A percentile compares a stretch with the other conserved stretches of the same genome.
Evolutionary conservation across 2,329 filamentous ascomycete species (phyloP).

Genomic region (Penicillium oxalicum): DNA sequence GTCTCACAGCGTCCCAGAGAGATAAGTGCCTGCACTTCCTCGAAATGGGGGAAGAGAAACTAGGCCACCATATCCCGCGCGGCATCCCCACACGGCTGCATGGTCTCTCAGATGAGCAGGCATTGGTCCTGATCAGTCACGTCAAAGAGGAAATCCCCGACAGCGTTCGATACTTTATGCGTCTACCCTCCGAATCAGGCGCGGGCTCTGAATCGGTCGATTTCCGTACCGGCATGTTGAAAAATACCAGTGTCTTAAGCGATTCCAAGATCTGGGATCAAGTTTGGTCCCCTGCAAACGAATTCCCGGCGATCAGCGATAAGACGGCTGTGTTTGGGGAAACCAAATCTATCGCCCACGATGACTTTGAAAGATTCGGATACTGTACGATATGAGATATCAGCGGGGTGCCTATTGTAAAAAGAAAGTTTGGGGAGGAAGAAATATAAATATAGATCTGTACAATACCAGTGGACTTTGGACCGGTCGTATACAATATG

Average conservation of each 20-base stretch:
- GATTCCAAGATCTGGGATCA: conserved; percentile 23
- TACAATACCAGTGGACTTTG: no score
- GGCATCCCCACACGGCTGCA: conserved; percentile 18
- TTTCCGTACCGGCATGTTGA: conserved; percentile 28
- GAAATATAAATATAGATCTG: no score
- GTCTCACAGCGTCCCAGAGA: conserved; percentile 74
- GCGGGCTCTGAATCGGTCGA: conserved; percentile 21
- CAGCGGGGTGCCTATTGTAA: neutral
- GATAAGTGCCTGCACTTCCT: conserved; percentile 84
- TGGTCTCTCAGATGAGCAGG: conserved; percentile 66
- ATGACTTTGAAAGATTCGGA: neutral
- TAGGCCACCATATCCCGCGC: conserved; percentile 6
- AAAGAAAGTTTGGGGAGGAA: no score
- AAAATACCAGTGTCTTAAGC: conserved; percentile 15
- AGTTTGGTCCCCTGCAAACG: conserved; percentile 22
- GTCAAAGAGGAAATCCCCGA: conserved; percentile 83
- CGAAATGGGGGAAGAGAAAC: conserved; percentile 51
- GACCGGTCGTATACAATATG: no score
- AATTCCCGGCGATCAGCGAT: conserved; percentile 7
- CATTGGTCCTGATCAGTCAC: conserved; percentile 88
- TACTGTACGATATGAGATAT: conserved; percentile 1
- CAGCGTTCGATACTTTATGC: conserved; percentile 76
- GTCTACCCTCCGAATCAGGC: conserved; percentile 53
- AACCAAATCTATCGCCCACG: neutral
- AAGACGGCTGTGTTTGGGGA: neutral